Evolutionary conservation across 2,329 filamentous ascomycete genomes (phyloP).

Genomic region (Allantophomopsis lycopodina): DNA sequence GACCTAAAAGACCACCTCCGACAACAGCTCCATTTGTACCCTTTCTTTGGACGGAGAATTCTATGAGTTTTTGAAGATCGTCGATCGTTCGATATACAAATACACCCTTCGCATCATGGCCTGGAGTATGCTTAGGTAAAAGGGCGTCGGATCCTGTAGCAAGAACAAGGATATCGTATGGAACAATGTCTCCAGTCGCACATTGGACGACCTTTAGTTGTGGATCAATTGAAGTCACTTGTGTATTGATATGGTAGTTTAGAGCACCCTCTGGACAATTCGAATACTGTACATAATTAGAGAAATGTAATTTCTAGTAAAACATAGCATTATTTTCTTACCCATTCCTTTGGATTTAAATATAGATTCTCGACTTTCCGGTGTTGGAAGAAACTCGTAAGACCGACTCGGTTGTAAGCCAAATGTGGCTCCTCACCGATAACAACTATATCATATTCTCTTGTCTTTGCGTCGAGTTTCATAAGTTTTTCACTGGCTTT

Average conservation of each 20-base stretch:
- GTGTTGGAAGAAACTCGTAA: conserved; percentile 83
- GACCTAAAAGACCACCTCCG: conserved; percentile 70
- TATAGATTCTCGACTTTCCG: conserved; percentile 78
- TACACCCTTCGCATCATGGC: conserved; percentile 66
- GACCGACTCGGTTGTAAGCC: conserved; percentile 81
- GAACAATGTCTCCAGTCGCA: conserved; percentile 51
- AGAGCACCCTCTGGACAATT: conserved; percentile 43
- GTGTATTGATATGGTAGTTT: conserved; percentile 62
- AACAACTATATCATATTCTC: conserved; percentile 70
- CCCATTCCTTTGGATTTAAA: conserved; percentile 74
- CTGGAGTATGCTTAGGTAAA: conserved; percentile 53
- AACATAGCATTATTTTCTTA: conserved; percentile 20
- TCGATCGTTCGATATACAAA: conserved; percentile 84
- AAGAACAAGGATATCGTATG: conserved; percentile 71
- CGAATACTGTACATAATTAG: conserved; percentile 10
- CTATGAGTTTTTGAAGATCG: conserved; percentile 65
- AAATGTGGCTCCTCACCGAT: conserved; percentile 81
- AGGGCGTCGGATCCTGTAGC: conserved; percentile 80
- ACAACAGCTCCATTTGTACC: conserved; percentile 64
- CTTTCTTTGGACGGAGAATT: conserved; percentile 52
- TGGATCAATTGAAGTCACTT: conserved; percentile 54
- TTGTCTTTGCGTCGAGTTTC: conserved; percentile 63
- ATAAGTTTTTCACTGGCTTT: conserved; percentile 65
- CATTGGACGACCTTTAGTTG: conserved; percentile 54
- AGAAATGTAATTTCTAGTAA: background rate